Conservation (phyloP, 495 filamentous ascomycete genomes). For the Penicilliopsis zonata region DNA sequence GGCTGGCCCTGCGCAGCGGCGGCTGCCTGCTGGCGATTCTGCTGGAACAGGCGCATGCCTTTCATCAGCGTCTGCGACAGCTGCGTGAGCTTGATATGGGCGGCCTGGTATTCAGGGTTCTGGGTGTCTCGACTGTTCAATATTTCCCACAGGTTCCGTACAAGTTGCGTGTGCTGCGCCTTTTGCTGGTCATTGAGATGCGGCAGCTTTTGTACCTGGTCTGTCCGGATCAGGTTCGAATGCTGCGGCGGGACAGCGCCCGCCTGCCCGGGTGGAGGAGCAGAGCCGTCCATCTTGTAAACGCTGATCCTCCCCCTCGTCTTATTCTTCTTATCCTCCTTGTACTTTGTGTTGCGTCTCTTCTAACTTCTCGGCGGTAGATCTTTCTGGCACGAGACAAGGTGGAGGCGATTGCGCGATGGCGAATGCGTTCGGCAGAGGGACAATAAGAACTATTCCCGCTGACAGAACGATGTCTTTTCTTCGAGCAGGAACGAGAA, state of each 20-base stretch:
- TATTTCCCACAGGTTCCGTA: slow-evolving; percentile 46
- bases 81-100: slow-evolving; percentile 51
- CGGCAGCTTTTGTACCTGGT: slow-evolving; percentile 38
- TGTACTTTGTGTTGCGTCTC: too few species aligned
- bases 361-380: too few species aligned
- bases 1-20: slow-evolving; percentile 21
- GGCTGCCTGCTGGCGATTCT: slow-evolving; percentile 26
- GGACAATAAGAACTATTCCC: too few species aligned
- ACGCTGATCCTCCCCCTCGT: too few species aligned
- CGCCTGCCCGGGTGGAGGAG: slow-evolving; percentile 19
- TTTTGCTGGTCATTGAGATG: slow-evolving; percentile 49
- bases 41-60: slow-evolving; percentile 39
- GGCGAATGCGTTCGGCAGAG: too few species aligned
- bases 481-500: too few species aligned
- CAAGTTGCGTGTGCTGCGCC: slow-evolving; percentile 49
- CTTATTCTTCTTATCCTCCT: too few species aligned
- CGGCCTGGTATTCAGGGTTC: slow-evolving; percentile 43
- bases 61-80: slow-evolving; percentile 51
- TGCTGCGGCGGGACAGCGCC: slow-evolving; percentile 27
- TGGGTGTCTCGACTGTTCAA: slow-evolving; percentile 47
- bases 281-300: slow-evolving; percentile 23
- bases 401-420: too few species aligned
- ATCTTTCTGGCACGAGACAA: too few species aligned
- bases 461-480: too few species aligned
- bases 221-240: slow-evolving; percentile 37